A percentile compares a stretch with the other conserved stretches of the same genome.
Conservation (phyloP, 345 rosid genomes). For the Lenwebbia sp. region DNA sequence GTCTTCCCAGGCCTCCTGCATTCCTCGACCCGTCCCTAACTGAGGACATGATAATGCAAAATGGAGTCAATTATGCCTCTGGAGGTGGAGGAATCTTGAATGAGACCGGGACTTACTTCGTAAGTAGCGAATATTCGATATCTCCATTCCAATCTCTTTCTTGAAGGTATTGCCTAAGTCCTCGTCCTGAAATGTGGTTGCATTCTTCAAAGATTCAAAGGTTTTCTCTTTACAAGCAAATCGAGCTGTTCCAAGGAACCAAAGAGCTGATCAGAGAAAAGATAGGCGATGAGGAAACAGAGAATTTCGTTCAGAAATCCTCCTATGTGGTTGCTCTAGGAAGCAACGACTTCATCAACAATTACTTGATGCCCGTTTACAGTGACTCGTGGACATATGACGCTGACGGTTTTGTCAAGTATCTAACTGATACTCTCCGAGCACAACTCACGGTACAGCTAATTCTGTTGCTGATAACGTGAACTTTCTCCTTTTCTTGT, state of each 20-base stretch:
- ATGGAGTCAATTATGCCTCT: slow-evolving; percentile 85
- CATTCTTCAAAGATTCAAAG: slow-evolving; percentile 56
- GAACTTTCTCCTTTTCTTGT: neutral
- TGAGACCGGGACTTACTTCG: slow-evolving; percentile 75
- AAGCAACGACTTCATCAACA: slow-evolving; percentile 99
- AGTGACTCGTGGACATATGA: slow-evolving; percentile 78
- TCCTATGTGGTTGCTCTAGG: slow-evolving; percentile 83
- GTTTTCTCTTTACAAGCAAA: slow-evolving; percentile 61
- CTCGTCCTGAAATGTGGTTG: neutral
- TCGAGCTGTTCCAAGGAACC: slow-evolving; percentile 64
- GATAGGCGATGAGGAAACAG: slow-evolving; percentile 42
- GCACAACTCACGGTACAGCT: slow-evolving; percentile 45
- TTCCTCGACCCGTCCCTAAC: slow-evolving; percentile 71
- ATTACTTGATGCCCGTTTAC: slow-evolving; percentile 83
- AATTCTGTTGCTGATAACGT: neutral
- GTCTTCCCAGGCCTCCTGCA: slow-evolving; percentile 82
- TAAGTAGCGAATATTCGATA: slow-evolving; percentile 20
- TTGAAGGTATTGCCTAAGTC: neutral
- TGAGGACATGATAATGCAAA: slow-evolving; percentile 60
- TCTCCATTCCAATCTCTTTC: neutral
- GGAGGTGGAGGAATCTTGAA: slow-evolving; percentile 97
- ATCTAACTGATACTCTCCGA: slow-evolving; percentile 65
- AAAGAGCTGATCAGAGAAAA: slow-evolving; percentile 35
- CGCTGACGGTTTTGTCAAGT: slow-evolving; percentile 50
- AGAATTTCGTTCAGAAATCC: slow-evolving; percentile 51